A percentile compares a stretch with the other conserved stretches of the same genome.
Conservation (phyloP, 257 asterid species). For the Penstemon davidsonii region DNA sequence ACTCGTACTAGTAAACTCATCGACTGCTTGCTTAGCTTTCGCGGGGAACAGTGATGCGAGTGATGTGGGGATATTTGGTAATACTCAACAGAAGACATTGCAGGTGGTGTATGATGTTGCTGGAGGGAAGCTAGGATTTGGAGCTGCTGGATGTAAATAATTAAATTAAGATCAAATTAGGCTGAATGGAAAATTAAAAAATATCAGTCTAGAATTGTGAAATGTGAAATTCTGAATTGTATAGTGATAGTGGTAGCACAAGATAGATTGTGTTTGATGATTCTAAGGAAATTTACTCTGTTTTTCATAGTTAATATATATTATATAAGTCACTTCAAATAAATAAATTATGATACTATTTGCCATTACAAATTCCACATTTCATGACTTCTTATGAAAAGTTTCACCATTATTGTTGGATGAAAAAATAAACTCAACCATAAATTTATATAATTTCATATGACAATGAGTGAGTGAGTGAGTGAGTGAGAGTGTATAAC, state of each 20-base stretch:
- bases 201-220: background rate
- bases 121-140: slow-evolving; percentile 67
- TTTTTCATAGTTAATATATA: background rate
- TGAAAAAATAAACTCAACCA: too few species aligned
- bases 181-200: background rate
- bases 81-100: slow-evolving; percentile 65
- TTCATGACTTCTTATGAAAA: background rate
- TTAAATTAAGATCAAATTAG: background rate
- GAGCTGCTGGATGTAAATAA: slow-evolving; percentile 53
- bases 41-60: slow-evolving; percentile 44
- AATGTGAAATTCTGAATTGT: background rate
- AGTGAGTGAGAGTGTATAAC: too few species aligned
- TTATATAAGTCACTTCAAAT: background rate
- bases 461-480: too few species aligned
- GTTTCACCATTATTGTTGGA: too few species aligned
- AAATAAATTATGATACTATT: background rate
- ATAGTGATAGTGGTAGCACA: slow-evolving; percentile 1
- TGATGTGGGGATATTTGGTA: slow-evolving; percentile 53
- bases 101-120: slow-evolving; percentile 74
- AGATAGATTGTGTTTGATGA: slow-evolving; percentile 20
- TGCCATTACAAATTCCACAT: background rate
- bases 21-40: slow-evolving; percentile 62
- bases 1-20: slow-evolving; percentile 9
- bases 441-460: too few species aligned
- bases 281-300: slow-evolving; percentile 16